Percentiles rank a stretch among this genome's conserved stretches.
These are phyloP conservation scores for Puccinia horiana DNA, from an alignment of 1,284 basidiomycete genomes.

Conservation along the genomic window DNA sequence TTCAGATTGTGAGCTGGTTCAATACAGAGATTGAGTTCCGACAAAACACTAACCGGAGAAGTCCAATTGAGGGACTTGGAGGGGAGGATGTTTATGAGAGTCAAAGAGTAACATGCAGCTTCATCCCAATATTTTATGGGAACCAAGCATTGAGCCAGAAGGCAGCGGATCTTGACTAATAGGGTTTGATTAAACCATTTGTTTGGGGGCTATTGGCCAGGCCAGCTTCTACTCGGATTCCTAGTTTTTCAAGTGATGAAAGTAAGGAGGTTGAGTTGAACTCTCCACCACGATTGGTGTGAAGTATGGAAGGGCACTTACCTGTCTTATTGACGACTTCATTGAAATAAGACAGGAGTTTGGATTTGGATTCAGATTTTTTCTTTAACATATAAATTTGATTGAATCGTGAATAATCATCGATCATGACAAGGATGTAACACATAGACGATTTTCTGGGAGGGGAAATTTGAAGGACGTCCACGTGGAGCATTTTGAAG, in stretches of 20 bases:
- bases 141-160: too few relatives aligned
- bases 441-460: background rate
- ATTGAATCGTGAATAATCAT: background rate
- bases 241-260: too few relatives aligned
- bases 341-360: background rate
- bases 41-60: background rate
- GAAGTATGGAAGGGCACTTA: too few relatives aligned
- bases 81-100: background rate
- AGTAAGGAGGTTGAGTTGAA: too few relatives aligned
- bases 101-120: too few relatives aligned
- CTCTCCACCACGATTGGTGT: too few relatives aligned
- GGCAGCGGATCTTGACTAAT: too few relatives aligned
- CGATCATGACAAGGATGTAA: background rate
- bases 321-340: too few relatives aligned
- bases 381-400: background rate
- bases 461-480: constrained; percentile 1
- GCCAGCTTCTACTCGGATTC: too few relatives aligned
- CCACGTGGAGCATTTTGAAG: background rate
- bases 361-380: background rate
- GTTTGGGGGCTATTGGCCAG: too few relatives aligned
- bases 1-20: background rate
- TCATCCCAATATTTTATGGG: too few relatives aligned
- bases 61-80: background rate
- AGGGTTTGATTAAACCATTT: too few relatives aligned
- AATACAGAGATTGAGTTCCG: background rate